Conservation (phyloP, 2,329 filamentous ascomycete species). For the Cytospora mali region DNA sequence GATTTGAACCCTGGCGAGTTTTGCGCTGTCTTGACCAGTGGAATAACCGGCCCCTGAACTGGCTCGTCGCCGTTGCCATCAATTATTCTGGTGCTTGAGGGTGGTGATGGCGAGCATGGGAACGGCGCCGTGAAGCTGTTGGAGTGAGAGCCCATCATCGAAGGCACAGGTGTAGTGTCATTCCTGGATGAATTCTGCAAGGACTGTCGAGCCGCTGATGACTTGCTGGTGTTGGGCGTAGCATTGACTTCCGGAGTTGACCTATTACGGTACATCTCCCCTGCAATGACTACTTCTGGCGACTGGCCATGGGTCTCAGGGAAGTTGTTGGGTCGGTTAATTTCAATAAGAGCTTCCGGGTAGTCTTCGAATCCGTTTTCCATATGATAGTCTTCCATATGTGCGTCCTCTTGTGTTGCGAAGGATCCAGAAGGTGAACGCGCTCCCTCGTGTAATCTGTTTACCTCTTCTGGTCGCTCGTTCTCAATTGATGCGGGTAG, state of each 20-base stretch:
- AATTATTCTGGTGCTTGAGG: background rate
- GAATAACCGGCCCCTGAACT: background rate
- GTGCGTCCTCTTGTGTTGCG: background rate
- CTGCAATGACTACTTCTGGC: background rate
- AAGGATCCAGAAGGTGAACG: background rate
- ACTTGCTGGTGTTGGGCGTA: background rate
- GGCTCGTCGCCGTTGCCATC: background rate
- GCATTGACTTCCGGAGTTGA: too few relatives aligned
- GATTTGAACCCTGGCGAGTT: slow-evolving; percentile 1
- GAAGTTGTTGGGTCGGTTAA: background rate
- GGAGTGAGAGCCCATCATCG: background rate
- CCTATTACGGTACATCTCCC: background rate
- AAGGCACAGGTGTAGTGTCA: background rate
- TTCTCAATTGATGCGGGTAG: background rate
- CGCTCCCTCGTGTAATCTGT: background rate
- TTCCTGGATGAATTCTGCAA: background rate
- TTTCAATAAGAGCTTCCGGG: background rate
- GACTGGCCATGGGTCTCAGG: background rate
- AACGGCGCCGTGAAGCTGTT: slow-evolving; percentile 1
- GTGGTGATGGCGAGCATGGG: background rate
- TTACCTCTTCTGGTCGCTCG: background rate
- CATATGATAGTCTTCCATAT: background rate
- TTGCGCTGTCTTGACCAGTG: background rate
- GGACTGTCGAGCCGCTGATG: background rate
- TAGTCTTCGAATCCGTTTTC: background rate